Conservation (phyloP, 2,329 filamentous ascomycete species). For the Cercospora berteroae region DNA sequence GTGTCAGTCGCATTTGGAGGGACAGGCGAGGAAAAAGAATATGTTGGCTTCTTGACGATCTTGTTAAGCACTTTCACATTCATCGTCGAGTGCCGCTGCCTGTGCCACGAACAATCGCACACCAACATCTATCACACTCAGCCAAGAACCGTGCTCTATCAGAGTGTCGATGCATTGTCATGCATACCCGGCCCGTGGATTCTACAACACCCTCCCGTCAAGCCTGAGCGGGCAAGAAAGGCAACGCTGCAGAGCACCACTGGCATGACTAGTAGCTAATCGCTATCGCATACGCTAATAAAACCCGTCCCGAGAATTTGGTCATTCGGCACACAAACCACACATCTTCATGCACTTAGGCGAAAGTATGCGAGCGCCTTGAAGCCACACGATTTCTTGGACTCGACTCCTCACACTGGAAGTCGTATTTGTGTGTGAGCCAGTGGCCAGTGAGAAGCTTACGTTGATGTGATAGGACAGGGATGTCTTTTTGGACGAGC, state of each 20-base stretch:
- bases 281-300: not conserved
- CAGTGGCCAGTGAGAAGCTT: not conserved
- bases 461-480: not conserved
- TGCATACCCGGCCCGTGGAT: not conserved
- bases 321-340: not conserved
- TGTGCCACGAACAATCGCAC: too few species aligned
- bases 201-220: not conserved
- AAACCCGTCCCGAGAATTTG: not conserved
- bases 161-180: not conserved
- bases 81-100: too few species aligned
- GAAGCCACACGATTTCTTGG: too few species aligned
- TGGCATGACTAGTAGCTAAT: not conserved
- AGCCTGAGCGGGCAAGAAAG: too few species aligned
- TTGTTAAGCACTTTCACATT: too few species aligned
- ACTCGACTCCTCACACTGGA: too few species aligned
- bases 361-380: not conserved
- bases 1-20: not conserved
- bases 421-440: too few species aligned
- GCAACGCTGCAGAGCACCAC: too few species aligned
- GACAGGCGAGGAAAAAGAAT: not conserved
- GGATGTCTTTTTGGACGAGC: not conserved
- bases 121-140: not conserved
- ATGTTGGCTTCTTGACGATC: not conserved
- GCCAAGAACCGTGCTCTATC: not conserved
- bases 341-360: conserved; percentile 6